Base-by-base conservation (phyloP, 345 rosid genomes). In the Sisymbrium altissimum region DNA sequence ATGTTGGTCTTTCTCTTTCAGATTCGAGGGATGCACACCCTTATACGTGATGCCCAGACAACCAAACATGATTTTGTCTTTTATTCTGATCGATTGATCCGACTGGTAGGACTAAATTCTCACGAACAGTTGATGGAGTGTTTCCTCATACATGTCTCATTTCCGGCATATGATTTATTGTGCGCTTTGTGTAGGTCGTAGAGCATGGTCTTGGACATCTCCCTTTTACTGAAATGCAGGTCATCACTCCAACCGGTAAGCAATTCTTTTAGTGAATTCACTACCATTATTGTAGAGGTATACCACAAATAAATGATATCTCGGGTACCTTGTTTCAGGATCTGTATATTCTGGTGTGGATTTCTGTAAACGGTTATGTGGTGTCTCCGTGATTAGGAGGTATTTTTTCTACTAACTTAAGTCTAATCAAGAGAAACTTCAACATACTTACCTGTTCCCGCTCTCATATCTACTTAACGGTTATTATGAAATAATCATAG, bases 1-100 rank as follows among this genome's bases (percentile, higher is more conserved):
- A 48, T 30, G 10, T 53, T 52, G 44, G 58, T 27, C 14, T 25
- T 63, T 41, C 40, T 59, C 67, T 56, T 86, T 80, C 86, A 92
- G 98, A 92, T 90, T 73, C 83, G 95, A 65, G 98, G 98, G 58
- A 92, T 92, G 98, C 98, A 92, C 83, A 92, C 98, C 62, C 95
- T 92, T 30, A 88, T 92, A 77, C 98, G 98, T 67, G 98, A 92
- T 75, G 65, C 95, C 70, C 86, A 86, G 78, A 92, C 87, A 77
- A 87, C 96, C 30, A 92, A 88, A 76, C 96, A 92, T 82, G 98
- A 92, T 79, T 92, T 92, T 45, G 87, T 92, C 50, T 92, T 90
- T 68, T 92, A 92, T 78, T 65, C 96, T 80, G 98, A 92, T 69
- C 84, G 98, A 62, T 83, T 92, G 84, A 92, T 92, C 74, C 98